Evolutionary conservation across 2,329 filamentous ascomycete species (phyloP), one percentile per base, ranked within the genome.

Genomic region (Mollisia scopiformis): DNA sequence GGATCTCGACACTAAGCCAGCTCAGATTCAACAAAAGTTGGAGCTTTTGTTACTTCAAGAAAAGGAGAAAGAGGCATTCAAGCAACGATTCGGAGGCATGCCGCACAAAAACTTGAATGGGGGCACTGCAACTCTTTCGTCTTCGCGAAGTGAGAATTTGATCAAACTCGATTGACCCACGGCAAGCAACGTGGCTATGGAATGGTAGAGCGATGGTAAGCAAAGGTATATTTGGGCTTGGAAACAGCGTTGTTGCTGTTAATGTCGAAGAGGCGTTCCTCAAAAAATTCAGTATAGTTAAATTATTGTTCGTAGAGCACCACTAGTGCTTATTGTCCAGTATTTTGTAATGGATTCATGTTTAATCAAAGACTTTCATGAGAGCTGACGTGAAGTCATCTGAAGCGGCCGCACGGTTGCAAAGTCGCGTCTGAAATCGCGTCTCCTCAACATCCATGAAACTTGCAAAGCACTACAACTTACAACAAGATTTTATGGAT

Each of bases 11-110:
- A 46, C 35, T 31, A 55, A 46, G 16, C 8, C 53, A 19, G 35
- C 53, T 30, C 21, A 43, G 23, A 55, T 70, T 49, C 70, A 72
- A 56, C 68, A 72, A 30, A 63, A 65, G 21, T 52, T 71, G 25
- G 69, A 71, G 51, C 59, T 64, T 33, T 46, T 70, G 31, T 50
- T 71, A n/a, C 62, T 67, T 23, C 50, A 64, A 21, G 57, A 69
- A 57, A 71, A 67, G 55, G 68, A 71, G 55, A 67, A 62, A 43
- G 62, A 55, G 19, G 62, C 61, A 19, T 27, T 61, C 23, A 33
- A 43, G 49, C 23, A 28, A 30, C 49, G 46, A 13, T 52, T 8
- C 28, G 14, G 23, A 33, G 23, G 43, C 43, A 27, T 23, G 23
- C 1, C 43, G 23, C 21, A 28, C 25, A 6, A 23, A 27, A 25